phyloP scores from a whole-genome alignment of 2,329 filamentous ascomycete genomes.

The Cylindrodendrum hubeiense region DNA sequence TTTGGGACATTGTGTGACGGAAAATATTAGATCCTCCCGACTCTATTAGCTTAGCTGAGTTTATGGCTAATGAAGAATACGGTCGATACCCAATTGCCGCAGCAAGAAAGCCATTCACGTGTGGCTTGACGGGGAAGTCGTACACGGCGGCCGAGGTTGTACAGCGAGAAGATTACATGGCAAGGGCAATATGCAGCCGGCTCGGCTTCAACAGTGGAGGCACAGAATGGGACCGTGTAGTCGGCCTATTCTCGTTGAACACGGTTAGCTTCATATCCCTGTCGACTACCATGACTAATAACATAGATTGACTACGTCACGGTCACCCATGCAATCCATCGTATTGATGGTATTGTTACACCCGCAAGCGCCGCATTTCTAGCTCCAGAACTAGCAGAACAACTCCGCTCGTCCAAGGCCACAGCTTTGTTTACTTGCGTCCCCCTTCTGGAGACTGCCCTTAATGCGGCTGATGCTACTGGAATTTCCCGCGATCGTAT shows the following conservation, averaged over 20 bases:
- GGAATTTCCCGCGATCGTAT: neutral
- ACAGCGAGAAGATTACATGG: neutral
- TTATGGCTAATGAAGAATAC: neutral
- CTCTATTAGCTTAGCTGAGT: neutral
- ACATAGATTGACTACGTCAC: neutral
- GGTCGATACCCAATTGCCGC: neutral
- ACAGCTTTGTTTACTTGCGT: neutral
- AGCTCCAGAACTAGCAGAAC: neutral
- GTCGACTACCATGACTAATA: neutral
- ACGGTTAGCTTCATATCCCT: neutral
- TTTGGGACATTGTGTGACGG: too few relatives aligned
- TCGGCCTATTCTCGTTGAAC: slow-evolving; percentile 2
- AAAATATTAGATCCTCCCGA: neutral
- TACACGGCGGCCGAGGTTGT: neutral
- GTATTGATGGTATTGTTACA: neutral
- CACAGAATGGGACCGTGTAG: slow-evolving; percentile 1
- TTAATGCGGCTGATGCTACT: neutral
- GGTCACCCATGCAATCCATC: neutral
- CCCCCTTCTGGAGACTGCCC: neutral
- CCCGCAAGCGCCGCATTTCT: neutral
- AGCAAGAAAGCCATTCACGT: neutral
- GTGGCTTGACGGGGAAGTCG: neutral
- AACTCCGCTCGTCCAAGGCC: neutral
- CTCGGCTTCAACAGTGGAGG: neutral
- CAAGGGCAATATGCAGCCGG: neutral